phyloP scores from a whole-genome alignment of 352 stramenopile genomes.

The Globisporangium paddicum region DNA sequence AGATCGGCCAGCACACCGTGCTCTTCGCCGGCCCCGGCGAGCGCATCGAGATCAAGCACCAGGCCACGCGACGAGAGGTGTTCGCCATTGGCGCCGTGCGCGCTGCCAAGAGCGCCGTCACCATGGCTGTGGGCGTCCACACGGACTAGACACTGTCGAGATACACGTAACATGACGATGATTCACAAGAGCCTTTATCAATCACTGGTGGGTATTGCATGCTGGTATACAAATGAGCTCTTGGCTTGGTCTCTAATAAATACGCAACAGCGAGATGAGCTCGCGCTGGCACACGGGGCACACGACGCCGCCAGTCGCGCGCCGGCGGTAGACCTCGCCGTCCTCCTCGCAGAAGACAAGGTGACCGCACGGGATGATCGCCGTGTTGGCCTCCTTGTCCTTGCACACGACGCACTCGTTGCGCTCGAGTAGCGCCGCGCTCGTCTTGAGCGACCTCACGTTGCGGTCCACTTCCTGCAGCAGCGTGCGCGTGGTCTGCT shows the following conservation, averaged over 20 bases:
- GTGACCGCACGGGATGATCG: conserved; percentile 78
- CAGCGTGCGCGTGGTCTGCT: conserved; percentile 74
- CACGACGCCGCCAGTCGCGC: conserved; percentile 39
- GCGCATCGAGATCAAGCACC: conserved; percentile 83
- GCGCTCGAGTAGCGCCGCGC: conserved; percentile 43
- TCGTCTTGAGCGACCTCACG: conserved; percentile 58
- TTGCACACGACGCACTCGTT: conserved; percentile 83
- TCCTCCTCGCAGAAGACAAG: conserved; percentile 85
- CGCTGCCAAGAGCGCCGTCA: conserved; percentile 48
- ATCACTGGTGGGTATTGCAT: background rate
- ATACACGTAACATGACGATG: background rate
- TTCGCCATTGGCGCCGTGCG: conserved; percentile 77
- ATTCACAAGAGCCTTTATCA: background rate
- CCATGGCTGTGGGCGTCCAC: conserved; percentile 51
- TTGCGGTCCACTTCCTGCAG: conserved; percentile 71
- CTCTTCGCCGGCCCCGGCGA: conserved; percentile 74
- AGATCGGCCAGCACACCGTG: conserved; percentile 81
- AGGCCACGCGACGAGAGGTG: conserved; percentile 72
- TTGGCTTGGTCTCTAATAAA: conserved; percentile 38
- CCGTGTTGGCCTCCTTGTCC: conserved; percentile 62
- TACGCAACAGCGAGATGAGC: conserved; percentile 73
- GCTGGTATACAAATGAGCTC: conserved; percentile 1
- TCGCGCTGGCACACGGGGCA: conserved; percentile 82
- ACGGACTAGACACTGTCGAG: conserved; percentile 21
- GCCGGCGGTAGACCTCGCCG: conserved; percentile 57